Evolutionary conservation across 2,329 filamentous ascomycete species (phyloP).

Genomic region (Penicillium concentricum): DNA sequence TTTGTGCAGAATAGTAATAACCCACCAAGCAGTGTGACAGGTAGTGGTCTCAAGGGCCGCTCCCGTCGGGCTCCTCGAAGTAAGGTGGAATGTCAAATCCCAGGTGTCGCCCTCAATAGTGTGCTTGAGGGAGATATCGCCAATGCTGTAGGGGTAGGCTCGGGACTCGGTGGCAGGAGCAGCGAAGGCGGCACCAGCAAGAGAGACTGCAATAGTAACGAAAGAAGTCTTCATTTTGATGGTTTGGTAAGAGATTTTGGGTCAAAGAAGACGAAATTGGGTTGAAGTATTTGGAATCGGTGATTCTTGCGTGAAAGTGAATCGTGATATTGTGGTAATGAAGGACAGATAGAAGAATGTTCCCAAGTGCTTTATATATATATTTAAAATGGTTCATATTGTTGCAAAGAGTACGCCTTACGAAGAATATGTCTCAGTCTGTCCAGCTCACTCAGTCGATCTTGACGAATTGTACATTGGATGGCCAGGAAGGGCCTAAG

Average conservation of each 20-base stretch:
- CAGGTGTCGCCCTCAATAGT: not conserved
- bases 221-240: not conserved
- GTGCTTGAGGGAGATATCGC: not conserved
- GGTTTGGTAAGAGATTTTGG: not conserved
- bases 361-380: not conserved
- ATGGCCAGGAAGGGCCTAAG: not conserved
- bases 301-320: not conserved
- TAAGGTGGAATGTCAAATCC: not conserved
- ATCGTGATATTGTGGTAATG: not conserved
- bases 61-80: not conserved
- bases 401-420: not conserved
- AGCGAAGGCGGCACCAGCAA: not conserved
- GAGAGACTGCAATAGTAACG: not conserved
- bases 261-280: not conserved
- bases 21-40: conserved; percentile 1
- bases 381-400: too few species aligned
- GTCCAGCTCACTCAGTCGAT: not conserved
- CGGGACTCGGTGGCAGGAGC: not conserved
- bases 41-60: not conserved
- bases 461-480: not conserved
- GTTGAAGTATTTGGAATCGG: not conserved
- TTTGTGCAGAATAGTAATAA: not conserved
- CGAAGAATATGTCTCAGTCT: not conserved
- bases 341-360: not conserved
- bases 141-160: not conserved